These are phyloP conservation scores for Myotisia sp. DNA, from an alignment of 2,329 filamentous ascomycete species.

Conservation along the genomic window DNA sequence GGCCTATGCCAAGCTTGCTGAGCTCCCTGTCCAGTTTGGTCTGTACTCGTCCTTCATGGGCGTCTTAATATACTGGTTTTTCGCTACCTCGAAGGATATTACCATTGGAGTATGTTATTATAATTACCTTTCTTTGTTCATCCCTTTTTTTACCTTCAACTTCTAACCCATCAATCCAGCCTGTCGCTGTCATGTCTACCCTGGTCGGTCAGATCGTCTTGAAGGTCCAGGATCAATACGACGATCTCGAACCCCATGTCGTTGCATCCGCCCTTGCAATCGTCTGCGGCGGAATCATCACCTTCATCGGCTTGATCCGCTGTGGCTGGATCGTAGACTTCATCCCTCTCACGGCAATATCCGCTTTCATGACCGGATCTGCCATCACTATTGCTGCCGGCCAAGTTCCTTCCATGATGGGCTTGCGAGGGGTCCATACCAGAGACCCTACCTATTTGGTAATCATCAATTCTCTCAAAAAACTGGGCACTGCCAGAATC, in stretches of 20 bases:
- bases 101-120: constrained; percentile 64
- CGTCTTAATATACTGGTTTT: constrained; percentile 90
- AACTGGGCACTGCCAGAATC: constrained; percentile 51
- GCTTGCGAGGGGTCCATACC: constrained; percentile 57
- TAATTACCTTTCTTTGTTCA: constrained; percentile 1
- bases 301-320: constrained; percentile 62
- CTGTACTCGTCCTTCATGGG: constrained; percentile 95
- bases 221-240: constrained; percentile 43
- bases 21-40: constrained; percentile 67
- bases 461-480: constrained; percentile 66
- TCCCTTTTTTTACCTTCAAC: constrained; percentile 6
- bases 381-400: constrained; percentile 77
- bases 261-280: constrained; percentile 69
- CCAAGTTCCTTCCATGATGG: constrained; percentile 70
- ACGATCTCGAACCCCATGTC: constrained; percentile 42
- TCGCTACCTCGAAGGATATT: constrained; percentile 96
- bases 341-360: constrained; percentile 79
- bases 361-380: constrained; percentile 93
- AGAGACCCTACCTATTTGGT: constrained; percentile 67
- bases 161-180: constrained; percentile 35
- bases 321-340: constrained; percentile 85
- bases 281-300: constrained; percentile 62
- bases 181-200: constrained; percentile 89
- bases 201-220: constrained; percentile 70
- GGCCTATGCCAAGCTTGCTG: constrained; percentile 79